A percentile compares a stretch with the other conserved stretches of the same genome.
phyloP scores from a whole-genome alignment of 805 yeast species.

The Candida ascalaphidarum region DNA sequence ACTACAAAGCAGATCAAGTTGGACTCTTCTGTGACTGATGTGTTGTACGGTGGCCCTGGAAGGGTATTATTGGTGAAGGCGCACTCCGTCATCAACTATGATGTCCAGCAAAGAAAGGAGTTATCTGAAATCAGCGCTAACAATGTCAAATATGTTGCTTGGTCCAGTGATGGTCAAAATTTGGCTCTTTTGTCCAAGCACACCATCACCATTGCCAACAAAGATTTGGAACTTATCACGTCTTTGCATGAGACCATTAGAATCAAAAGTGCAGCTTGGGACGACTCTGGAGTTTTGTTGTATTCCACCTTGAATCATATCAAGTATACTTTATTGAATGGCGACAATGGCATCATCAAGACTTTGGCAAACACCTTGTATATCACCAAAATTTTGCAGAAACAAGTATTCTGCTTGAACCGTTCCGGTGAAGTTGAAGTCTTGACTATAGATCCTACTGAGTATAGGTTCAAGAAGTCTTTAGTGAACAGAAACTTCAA shows the following conservation, averaged over 20 bases:
- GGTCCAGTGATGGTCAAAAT: slow-evolving; percentile 85
- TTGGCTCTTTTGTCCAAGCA: slow-evolving; percentile 88
- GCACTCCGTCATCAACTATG: slow-evolving; percentile 70
- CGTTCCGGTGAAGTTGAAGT: slow-evolving; percentile 81
- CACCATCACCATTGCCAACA: slow-evolving; percentile 80
- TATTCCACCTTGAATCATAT: slow-evolving; percentile 94
- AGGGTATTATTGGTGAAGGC: slow-evolving; percentile 67
- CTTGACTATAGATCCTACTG: slow-evolving; percentile 85
- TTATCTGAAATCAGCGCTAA: slow-evolving; percentile 59
- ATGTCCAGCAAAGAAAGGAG: slow-evolving; percentile 85
- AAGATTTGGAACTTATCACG: slow-evolving; percentile 66
- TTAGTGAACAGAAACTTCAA: slow-evolving; percentile 81
- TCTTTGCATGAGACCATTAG: slow-evolving; percentile 94
- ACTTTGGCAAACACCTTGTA: slow-evolving; percentile 86
- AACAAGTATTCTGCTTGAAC: slow-evolving; percentile 69
- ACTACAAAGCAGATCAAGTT: slow-evolving; percentile 74
- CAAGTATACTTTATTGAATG: slow-evolving; percentile 86
- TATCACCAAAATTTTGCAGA: slow-evolving; percentile 62
- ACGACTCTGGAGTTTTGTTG: slow-evolving; percentile 82
- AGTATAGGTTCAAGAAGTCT: slow-evolving; percentile 92
- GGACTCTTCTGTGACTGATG: slow-evolving; percentile 60
- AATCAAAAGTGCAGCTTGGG: slow-evolving; percentile 97
- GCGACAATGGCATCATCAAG: slow-evolving; percentile 91
- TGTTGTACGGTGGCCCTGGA: slow-evolving; percentile 77
- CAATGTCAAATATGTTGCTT: slow-evolving; percentile 79